Evolutionary conservation across 371 early-diverging fungal species (phyloP), one percentile per base, ranked within the genome.

Genomic region (Paraphysoderma sedebokerense): DNA sequence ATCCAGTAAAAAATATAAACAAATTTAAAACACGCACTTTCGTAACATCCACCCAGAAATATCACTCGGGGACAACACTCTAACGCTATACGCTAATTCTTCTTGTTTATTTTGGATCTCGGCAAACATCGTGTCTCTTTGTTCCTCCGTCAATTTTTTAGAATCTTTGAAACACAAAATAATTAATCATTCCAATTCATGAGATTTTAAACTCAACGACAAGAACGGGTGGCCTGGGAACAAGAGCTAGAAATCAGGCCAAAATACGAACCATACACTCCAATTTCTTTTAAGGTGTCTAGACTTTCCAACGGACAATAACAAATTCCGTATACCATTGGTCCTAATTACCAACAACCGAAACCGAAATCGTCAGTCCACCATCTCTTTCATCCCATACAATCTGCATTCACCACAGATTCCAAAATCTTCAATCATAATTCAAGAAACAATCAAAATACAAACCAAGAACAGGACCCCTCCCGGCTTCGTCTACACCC

Each of bases 401-500:
- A 38, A 38, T 38, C 8, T 38, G 11, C 11, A 26, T 1, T 3
- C 37, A 17, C 37, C n/a, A n/a, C n/a, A n/a, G n/a, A n/a, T n/a
- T n/a, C n/a, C n/a, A n/a, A n/a, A n/a, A n/a, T n/a, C n/a, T n/a
- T n/a, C n/a, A n/a, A n/a, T n/a, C n/a, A n/a, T n/a, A n/a, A n/a
- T n/a, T n/a, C n/a, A n/a, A n/a, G n/a, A n/a, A n/a, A n/a, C n/a
- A 45, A 28, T 33, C 44, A 26, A 28, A 22, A 44, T 26, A n/a
- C 32, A 38, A 61, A 78, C 88, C 92, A 1, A 99, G 69, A 4
- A 98, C 96, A 4, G 99, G 99, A 0, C 99, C 99, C 35, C 99
- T 66, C 13, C 99, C 99, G 12, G 99, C 99, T 56, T 99, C 99
- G 61, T 99, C 99, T 1, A 99, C 87, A 13, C 99, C 99, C 33